These are phyloP conservation scores for Phyllosticta ampelicida DNA, from an alignment of 2,329 filamentous ascomycete species.

Conservation along the genomic window DNA sequence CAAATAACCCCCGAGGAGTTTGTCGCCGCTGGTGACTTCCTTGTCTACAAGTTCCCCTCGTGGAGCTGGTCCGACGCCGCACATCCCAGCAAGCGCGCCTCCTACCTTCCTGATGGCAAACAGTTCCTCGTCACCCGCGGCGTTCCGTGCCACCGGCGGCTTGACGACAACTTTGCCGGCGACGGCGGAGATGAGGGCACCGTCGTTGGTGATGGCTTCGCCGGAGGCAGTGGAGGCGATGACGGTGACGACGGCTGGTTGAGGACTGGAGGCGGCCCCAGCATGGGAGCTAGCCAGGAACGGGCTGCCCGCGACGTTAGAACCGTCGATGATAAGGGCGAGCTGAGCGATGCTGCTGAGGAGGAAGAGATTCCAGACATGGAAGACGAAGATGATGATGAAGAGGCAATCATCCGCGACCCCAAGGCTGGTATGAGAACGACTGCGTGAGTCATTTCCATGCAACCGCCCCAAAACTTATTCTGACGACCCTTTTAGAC, in stretches of 20 bases:
- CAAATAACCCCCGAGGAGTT: constrained; percentile 98
- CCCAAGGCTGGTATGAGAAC: constrained; percentile 40
- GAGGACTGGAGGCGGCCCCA: constrained; percentile 51
- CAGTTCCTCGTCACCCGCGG: constrained; percentile 93
- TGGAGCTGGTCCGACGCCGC: constrained; percentile 95
- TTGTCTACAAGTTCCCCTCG: constrained; percentile 97
- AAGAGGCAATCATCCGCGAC: constrained; percentile 90
- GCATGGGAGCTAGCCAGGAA: constrained; percentile 61
- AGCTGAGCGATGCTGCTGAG: constrained; percentile 51
- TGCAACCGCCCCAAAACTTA: neutral
- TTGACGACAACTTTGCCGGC: constrained; percentile 88
- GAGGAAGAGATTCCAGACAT: constrained; percentile 90
- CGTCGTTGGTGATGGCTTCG: constrained; percentile 68
- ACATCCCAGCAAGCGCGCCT: constrained; percentile 63
- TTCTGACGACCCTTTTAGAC: constrained; percentile 39
- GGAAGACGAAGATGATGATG: constrained; percentile 91
- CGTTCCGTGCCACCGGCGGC: constrained; percentile 81
- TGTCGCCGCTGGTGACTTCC: constrained; percentile 86
- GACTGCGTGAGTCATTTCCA: constrained; percentile 39
- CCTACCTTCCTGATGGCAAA: constrained; percentile 76
- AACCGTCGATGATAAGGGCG: constrained; percentile 79
- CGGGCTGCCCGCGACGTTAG: constrained; percentile 70
- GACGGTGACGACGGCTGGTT: constrained; percentile 84
- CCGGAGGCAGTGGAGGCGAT: constrained; percentile 35
- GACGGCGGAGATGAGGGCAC: constrained; percentile 79